Conservation (phyloP, 352 stramenopile species). For the Peronospora destructor region DNA sequence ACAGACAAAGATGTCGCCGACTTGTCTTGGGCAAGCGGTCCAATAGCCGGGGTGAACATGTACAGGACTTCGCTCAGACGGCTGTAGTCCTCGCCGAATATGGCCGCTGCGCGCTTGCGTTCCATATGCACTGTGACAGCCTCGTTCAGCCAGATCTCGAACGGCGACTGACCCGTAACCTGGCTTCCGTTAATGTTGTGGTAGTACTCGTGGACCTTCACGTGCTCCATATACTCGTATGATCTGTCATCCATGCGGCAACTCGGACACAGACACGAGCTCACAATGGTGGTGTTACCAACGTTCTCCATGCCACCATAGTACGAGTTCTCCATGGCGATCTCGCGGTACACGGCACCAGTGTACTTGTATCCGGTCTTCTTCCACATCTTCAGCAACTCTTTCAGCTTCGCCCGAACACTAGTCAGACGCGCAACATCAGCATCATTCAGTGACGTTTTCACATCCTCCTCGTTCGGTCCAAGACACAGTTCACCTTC, state of each 20-base stretch:
- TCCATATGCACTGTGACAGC: constrained; percentile 79
- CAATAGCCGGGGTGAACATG: constrained; percentile 69
- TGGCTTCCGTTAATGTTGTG: constrained; percentile 80
- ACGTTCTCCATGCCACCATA: constrained; percentile 81
- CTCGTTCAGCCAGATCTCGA: constrained; percentile 80
- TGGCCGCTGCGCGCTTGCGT: constrained; percentile 50
- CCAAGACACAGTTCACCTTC: constrained; percentile 47
- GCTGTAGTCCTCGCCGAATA: constrained; percentile 68
- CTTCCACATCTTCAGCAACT: constrained; percentile 57
- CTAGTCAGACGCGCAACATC: constrained; percentile 40
- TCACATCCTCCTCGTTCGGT: constrained; percentile 45
- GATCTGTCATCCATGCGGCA: constrained; percentile 68
- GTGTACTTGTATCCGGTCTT: constrained; percentile 84
- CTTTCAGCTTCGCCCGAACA: constrained; percentile 53
- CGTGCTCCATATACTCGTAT: constrained; percentile 80
- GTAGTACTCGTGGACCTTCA: constrained; percentile 82
- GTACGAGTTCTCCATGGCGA: constrained; percentile 81
- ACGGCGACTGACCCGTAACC: constrained; percentile 72
- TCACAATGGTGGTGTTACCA: constrained; percentile 77
- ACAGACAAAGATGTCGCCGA: constrained; percentile 63
- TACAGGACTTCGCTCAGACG: constrained; percentile 64
- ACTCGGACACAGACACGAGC: constrained; percentile 60
- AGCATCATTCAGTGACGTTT: constrained; percentile 34
- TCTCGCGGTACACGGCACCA: constrained; percentile 70
- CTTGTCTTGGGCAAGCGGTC: constrained; percentile 59